phyloP scores from a whole-genome alignment of 768 basidiomycete species.

The Daedalea quercina region DNA sequence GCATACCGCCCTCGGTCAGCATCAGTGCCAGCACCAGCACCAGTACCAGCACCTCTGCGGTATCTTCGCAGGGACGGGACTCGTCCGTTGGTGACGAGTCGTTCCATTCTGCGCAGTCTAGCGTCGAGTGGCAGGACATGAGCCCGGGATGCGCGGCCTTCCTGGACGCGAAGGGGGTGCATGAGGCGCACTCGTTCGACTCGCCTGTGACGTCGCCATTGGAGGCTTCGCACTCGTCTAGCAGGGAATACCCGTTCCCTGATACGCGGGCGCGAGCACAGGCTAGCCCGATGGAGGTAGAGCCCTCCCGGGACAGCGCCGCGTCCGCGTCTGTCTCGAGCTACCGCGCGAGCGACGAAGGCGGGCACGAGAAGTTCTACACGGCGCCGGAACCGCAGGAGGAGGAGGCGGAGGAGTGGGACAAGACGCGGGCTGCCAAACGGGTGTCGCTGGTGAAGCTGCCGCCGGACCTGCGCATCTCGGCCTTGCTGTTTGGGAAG shows the following conservation, averaged over 20 bases:
- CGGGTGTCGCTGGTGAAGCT: constrained; percentile 77
- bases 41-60: constrained; percentile 4
- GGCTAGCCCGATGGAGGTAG: constrained; percentile 10
- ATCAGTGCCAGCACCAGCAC: too few species aligned
- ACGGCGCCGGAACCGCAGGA: constrained; percentile 40
- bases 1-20: constrained; percentile 6
- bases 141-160: not conserved
- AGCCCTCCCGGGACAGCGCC: constrained; percentile 16
- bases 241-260: constrained; percentile 6
- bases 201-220: constrained; percentile 10
- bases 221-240: constrained; percentile 3
- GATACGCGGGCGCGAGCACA: constrained; percentile 8
- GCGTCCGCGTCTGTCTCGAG: too few species aligned
- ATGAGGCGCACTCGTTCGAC: constrained; percentile 6
- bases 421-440: constrained; percentile 77
- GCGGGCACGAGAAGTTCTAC: constrained; percentile 38
- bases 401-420: constrained; percentile 86
- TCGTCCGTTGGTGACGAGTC: constrained; percentile 44
- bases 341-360: constrained; percentile 3
- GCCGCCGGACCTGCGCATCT: constrained; percentile 45
- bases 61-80: constrained; percentile 33
- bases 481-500: constrained; percentile 20
- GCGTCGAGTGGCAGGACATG: constrained; percentile 3
- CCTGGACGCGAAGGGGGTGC: not conserved
- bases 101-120: constrained; percentile 54